Conservation (phyloP, 2,329 filamentous ascomycete genomes). For the Geosmithia flava region DNA sequence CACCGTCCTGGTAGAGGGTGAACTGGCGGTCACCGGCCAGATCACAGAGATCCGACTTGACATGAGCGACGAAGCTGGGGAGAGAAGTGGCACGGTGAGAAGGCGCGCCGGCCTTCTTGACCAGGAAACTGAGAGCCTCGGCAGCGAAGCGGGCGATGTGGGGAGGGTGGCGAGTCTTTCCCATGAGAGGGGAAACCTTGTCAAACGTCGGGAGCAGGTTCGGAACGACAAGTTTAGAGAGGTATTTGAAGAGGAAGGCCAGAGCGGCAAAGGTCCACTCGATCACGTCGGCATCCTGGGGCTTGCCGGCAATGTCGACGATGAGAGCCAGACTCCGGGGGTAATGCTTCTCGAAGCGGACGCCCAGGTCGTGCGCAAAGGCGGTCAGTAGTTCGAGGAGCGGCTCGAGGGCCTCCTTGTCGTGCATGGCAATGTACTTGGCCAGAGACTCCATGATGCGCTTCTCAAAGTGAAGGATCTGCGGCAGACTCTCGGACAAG, state of each 20-base stretch:
- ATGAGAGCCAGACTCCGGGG: constrained; percentile 62
- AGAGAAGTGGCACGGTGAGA: constrained; percentile 67
- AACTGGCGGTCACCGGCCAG: constrained; percentile 43
- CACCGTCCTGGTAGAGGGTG: constrained; percentile 66
- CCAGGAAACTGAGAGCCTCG: constrained; percentile 85
- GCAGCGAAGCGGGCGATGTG: constrained; percentile 89
- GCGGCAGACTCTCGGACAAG: constrained; percentile 78
- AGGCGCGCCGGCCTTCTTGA: constrained; percentile 74
- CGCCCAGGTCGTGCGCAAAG: constrained; percentile 87
- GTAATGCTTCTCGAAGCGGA: constrained; percentile 82
- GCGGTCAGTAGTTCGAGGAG: constrained; percentile 80
- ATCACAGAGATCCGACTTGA: constrained; percentile 53
- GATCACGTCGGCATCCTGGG: constrained; percentile 75
- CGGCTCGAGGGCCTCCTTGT: constrained; percentile 73
- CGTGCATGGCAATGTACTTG: constrained; percentile 63
- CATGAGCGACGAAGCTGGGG: constrained; percentile 56
- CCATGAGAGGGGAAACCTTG: constrained; percentile 73
- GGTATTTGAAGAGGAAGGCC: constrained; percentile 94
- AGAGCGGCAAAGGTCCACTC: constrained; percentile 95
- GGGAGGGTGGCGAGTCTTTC: constrained; percentile 67
- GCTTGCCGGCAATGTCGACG: constrained; percentile 63
- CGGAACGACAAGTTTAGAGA: constrained; percentile 75
- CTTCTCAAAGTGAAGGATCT: constrained; percentile 83
- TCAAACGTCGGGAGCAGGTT: constrained; percentile 77
- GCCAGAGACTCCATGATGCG: constrained; percentile 70